Base-by-base conservation (phyloP, 768 basidiomycete genomes). In the Pholiota microspora region DNA sequence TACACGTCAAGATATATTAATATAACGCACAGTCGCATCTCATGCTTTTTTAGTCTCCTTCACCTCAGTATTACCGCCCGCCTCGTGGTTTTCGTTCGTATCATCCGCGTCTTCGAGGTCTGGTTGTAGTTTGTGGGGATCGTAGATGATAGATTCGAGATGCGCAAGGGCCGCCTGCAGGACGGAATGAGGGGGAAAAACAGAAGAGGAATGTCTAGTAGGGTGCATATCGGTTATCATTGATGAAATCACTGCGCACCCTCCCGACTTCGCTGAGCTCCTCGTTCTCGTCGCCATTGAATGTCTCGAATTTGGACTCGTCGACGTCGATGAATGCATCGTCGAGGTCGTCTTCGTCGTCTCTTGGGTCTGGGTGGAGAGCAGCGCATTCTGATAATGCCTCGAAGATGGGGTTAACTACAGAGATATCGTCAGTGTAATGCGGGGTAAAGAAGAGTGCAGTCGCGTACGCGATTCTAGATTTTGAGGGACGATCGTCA, bases 191-290 rank as follows among this genome's bases (percentile, higher is more conserved):
- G 29, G 45, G 55, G 59, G 58, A 60, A 62, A 62, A 54, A 54
- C 61, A 59, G 67, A 66, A 59, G 65, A 60, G 56, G 54, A 55
- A 63, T 64, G 71, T 81, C 88, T 89, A 95, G 83, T 95, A 95
- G 63, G 93, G 93, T 55, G 82, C 76, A 73, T 77, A 94, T 71
- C 92, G 88, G 67, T 72, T 79, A 77, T 86, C 71, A 76, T 85
- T 85, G 73, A 80, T 64, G 70, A 89, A 89, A 89, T 89, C 82
- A 70, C 86, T 90, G 88, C 93, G 89, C 86, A 93, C 91, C 88
- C 89, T 85, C 76, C 93, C 93, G 60, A 88, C 89, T 74, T 88
- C 86, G 69, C 85, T 89, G 60, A 94, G 80, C 71, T 94, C 89
- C 63, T 92, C 76, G 18, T 73, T 79, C 52, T 78, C 84, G 45